phyloP scores from a whole-genome alignment of 148 eudicot genomes.

The Cornus suecica region DNA sequence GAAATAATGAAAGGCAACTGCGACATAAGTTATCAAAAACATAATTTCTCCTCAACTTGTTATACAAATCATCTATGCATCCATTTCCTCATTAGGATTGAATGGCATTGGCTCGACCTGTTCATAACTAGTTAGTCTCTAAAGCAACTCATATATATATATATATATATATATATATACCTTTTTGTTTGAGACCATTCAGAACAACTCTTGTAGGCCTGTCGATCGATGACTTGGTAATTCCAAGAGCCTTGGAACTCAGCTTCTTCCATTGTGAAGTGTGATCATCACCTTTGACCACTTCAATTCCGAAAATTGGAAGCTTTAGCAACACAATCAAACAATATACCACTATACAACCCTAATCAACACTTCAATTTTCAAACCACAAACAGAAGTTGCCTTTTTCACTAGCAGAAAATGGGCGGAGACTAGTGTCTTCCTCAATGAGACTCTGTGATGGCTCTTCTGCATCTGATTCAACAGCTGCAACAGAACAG shows the following conservation, averaged over 20 bases:
- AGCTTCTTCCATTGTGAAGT: constrained; percentile 58
- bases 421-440: background rate
- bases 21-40: background rate
- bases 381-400: background rate
- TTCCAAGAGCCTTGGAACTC: constrained; percentile 69
- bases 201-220: constrained; percentile 58
- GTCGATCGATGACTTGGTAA: constrained; percentile 53
- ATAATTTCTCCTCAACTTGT: background rate
- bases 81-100: background rate
- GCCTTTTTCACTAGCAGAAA: constrained; percentile 14
- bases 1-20: background rate
- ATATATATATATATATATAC: constrained; percentile 17
- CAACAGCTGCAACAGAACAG: constrained; percentile 16
- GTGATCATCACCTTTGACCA: constrained; percentile 16
- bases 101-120: background rate
- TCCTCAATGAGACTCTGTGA: constrained; percentile 6
- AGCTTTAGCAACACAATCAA: background rate
- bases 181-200: constrained; percentile 58
- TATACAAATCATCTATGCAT: too few species aligned
- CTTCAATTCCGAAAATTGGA: background rate
- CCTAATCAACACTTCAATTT: background rate
- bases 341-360: background rate
- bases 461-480: constrained; percentile 25
- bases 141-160: too few species aligned
- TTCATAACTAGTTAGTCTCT: background rate